Base-by-base conservation (phyloP, 345 rosid species). In the Hibiscus trionum region DNA sequence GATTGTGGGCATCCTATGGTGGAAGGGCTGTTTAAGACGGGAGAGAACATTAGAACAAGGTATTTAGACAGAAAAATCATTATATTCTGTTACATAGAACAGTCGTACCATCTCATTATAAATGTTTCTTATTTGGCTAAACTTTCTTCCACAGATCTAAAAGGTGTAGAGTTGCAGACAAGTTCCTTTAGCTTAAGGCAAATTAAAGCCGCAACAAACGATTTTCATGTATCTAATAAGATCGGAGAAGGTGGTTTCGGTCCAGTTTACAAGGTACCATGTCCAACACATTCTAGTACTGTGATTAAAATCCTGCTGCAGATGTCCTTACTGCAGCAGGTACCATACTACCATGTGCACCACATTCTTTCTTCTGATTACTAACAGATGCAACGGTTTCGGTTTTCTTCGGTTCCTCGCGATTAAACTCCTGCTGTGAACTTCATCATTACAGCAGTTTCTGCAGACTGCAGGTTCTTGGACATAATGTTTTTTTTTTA, bases 211-310 rank as follows among this genome's bases (percentile, higher is more conserved):
- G 85, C 83, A 0, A 79, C 85, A 0, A 59, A 72, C 26, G 27
- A 82, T 47, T 82, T 82, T 70, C 27, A 75, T 56, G 79, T 65
- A 21, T 58, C 19, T 37, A 77, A 82, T 71, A 82, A 79, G 68
- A 75, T 82, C 73, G 81, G 85, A 65, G 83, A 79, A 79, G 85
- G 85, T 12, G 85, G 82, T 17, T 82, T 82, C 0, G 82, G 82
- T 65, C 77, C 82, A 58, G 82, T 82, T 0, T 82, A 79, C 61
- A 82, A 77, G 83, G 85, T 82, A 69, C 50, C 5, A 10, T 55
- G 14, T 14, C 11, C 56, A 27, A 27, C 57, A 8, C 57, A 24
- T 35, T 37, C 10, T 7, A 1, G 10, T 7, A 1, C 10, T 1
- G 10, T 37, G 42, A 37, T 37, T 37, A 37, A 37, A 37, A 37